Conservation (phyloP, 2,329 filamentous ascomycete genomes). For the Colletotrichum gloeosporioides region DNA sequence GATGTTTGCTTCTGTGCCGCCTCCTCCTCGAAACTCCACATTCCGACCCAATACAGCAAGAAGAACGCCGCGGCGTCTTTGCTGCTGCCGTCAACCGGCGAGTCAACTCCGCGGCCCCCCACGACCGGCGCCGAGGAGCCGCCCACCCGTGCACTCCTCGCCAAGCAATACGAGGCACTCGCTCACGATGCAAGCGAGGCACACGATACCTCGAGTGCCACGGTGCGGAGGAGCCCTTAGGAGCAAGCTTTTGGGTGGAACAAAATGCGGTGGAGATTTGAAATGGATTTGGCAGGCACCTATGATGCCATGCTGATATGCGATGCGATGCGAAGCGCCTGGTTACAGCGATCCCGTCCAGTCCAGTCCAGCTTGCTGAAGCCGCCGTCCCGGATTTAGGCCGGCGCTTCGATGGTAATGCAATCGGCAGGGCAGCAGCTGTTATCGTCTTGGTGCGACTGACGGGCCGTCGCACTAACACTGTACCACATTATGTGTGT, state of each 20-base stretch:
- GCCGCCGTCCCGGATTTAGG: background rate
- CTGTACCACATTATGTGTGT: background rate
- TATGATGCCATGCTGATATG: background rate
- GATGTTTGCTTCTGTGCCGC: background rate
- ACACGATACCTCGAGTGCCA: background rate
- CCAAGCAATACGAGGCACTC: background rate
- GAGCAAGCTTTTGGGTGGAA: background rate
- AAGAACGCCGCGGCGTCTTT: background rate
- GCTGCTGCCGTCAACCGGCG: background rate
- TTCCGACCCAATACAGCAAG: background rate
- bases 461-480: constrained; percentile 5
- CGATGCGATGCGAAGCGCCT: background rate
- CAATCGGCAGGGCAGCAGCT: background rate
- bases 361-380: background rate
- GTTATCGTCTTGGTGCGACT: background rate
- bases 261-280: background rate
- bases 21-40: background rate
- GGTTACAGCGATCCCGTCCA: background rate
- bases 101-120: background rate
- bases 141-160: background rate
- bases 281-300: background rate
- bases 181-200: background rate
- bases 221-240: background rate
- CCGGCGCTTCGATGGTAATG: constrained; percentile 4
- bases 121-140: background rate